Evolutionary conservation across 1,139 yeast species (phyloP).

Genomic region (Kluyveromyces sp.): DNA sequence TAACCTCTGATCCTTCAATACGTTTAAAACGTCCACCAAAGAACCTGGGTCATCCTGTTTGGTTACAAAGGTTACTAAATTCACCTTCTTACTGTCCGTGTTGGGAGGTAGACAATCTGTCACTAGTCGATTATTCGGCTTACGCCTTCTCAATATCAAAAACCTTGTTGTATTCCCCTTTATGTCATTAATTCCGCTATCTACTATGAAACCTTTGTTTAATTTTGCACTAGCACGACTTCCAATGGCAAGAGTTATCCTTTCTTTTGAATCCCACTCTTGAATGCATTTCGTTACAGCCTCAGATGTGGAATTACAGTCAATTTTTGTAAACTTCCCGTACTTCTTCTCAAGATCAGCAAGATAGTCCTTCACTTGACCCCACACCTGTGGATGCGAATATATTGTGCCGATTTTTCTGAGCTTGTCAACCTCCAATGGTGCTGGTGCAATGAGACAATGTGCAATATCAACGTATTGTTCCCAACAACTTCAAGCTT

Average conservation of each 20-base stretch:
- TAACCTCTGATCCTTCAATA: constrained; percentile 49
- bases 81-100: constrained; percentile 29
- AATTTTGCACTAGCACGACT: constrained; percentile 57
- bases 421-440: constrained; percentile 12
- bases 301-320: constrained; percentile 56
- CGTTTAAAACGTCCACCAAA: constrained; percentile 55
- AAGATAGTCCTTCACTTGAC: constrained; percentile 65
- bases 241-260: constrained; percentile 47
- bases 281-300: constrained; percentile 63
- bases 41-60: constrained; percentile 70
- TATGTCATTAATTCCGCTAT: constrained; percentile 58
- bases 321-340: constrained; percentile 11
- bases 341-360: constrained; percentile 40
- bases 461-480: constrained; percentile 81
- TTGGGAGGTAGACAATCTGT: constrained; percentile 1
- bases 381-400: constrained; percentile 98
- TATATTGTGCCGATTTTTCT: constrained; percentile 48
- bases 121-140: background rate
- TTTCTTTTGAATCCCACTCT: constrained; percentile 30
- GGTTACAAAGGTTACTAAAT: constrained; percentile 60
- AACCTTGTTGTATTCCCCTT: constrained; percentile 79
- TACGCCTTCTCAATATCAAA: constrained; percentile 42
- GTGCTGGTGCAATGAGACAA: constrained; percentile 51
- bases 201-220: constrained; percentile 51
- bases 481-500: constrained; percentile 58